Evolutionary conservation across 441 rosid genomes (phyloP), one percentile per base, ranked within the genome.

Genomic region (Pelargonium citronellum): DNA sequence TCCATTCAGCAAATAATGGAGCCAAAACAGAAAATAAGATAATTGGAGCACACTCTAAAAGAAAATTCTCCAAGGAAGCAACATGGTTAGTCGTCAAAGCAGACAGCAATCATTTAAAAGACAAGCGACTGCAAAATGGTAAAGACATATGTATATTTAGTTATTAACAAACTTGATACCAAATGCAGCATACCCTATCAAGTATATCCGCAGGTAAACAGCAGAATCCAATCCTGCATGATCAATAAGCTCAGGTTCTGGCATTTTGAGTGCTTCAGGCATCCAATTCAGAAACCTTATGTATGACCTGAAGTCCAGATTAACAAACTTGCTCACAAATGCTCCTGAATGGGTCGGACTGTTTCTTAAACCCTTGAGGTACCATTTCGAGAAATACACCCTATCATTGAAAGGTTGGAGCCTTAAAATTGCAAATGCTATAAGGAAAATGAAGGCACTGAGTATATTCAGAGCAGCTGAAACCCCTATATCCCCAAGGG

Each of bases 221-320:
- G 86, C 99, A 46, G 98, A 95, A 74, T 95, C 98, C 85, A 95
- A 80, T 41, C 99, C 99, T 0, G 99, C 99, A 74, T 95, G 99
- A 7, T 92, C 98, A 67, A 95, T 86, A 63, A 95, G 97, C 79
- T 92, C 98, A 55, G 82, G 87, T 82, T 95, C 99, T 0, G 99
- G 98, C 99, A 95, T 95, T 79, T 81, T 89, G n/a, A 95, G 84
- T 0, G 99, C 97, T 10, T 75, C 93, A 5, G 96, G 97, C 92
- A 95, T 88, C 99, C 98, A 95, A 79, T 88, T 80, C 77, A 95
- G 81, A 81, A 95, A 95, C 79, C 68, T 83, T 47, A 88, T 6
- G 77, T 95, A 92, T 0, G 98, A 81, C 64, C 89, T 78, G 34
- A 74, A 82, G 71, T 95, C 96, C 74, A 95, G 68, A 71, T 95